Conservation (phyloP, 306 rosid genomes). For the Casuarina cunninghamiana region DNA sequence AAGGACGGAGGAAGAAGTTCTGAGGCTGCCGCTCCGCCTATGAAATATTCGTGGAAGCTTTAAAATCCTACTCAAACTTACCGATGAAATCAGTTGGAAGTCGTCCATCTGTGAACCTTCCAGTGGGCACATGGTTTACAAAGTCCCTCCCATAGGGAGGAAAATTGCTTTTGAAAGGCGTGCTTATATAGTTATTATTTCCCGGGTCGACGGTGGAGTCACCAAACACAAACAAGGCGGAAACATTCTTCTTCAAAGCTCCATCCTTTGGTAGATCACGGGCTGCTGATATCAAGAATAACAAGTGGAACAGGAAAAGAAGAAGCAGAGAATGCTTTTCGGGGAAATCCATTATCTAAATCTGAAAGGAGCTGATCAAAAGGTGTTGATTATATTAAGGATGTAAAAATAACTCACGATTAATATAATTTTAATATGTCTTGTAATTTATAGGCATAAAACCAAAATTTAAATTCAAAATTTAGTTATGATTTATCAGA, state of each 20-base stretch:
- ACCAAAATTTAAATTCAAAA: too few species aligned
- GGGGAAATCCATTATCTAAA: slow-evolving; percentile 16
- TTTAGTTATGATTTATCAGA: too few species aligned
- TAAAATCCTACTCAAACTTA: slow-evolving; percentile 6
- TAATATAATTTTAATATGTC: too few species aligned
- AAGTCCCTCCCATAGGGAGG: slow-evolving; percentile 69
- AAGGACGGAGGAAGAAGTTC: too few species aligned
- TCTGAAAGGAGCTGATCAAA: not conserved
- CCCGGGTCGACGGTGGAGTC: slow-evolving; percentile 85
- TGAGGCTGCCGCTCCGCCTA: too few species aligned
- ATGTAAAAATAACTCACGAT: too few species aligned
- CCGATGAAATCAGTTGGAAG: slow-evolving; percentile 66
- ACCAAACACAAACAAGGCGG: slow-evolving; percentile 69
- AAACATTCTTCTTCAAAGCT: slow-evolving; percentile 8
- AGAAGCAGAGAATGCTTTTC: not conserved
- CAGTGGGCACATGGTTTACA: slow-evolving; percentile 45
- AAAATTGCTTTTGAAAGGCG: slow-evolving; percentile 53
- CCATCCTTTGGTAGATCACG: slow-evolving; percentile 8
- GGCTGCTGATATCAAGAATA: slow-evolving; percentile 27
- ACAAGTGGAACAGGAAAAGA: slow-evolving; percentile 14
- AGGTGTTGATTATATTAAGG: not conserved
- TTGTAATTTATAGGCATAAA: too few species aligned
- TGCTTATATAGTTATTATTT: slow-evolving; percentile 51
- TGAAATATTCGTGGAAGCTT: not conserved
- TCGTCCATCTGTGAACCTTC: slow-evolving; percentile 68